phyloP scores from a whole-genome alignment of 2,329 filamentous ascomycete species.

The Aspergillus chevalieri region DNA sequence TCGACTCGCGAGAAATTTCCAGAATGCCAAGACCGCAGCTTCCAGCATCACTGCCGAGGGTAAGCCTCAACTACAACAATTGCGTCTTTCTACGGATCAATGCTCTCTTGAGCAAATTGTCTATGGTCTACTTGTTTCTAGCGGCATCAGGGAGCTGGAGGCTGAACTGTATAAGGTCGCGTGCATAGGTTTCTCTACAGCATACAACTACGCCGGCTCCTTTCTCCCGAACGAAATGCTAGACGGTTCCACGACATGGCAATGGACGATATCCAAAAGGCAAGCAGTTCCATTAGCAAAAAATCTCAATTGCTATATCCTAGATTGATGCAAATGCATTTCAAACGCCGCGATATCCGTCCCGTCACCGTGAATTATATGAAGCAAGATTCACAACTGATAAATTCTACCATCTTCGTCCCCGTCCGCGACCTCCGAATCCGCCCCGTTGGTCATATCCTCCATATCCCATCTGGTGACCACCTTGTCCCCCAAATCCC shows the following conservation, averaged over 20 bases:
- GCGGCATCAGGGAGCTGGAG: not conserved
- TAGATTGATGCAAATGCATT: conserved; percentile 1
- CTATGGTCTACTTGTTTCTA: not conserved
- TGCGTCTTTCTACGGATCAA: no score
- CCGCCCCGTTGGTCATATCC: conserved; percentile 37
- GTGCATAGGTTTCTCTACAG: not conserved
- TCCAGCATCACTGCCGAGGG: conserved; percentile 27
- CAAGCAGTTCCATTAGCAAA: not conserved
- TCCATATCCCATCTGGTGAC: conserved; percentile 39
- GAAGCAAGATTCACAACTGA: conserved; percentile 8
- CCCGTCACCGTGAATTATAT: conserved; percentile 8
- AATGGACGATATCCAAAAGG: not conserved
- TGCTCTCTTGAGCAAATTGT: no score
- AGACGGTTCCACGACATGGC: not conserved
- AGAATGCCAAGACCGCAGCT: conserved; percentile 38
- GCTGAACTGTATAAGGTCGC: no score
- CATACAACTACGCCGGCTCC: conserved; percentile 3
- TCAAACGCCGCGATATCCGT: conserved; percentile 15
- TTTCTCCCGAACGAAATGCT: conserved; percentile 6
- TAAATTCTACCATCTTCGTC: conserved; percentile 32
- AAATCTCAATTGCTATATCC: not conserved
- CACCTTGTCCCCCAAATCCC: conserved; percentile 30
- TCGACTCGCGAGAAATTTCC: conserved; percentile 37
- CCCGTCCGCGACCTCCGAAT: conserved; percentile 33
- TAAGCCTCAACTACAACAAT: conserved; percentile 4